Conservation (phyloP, 164 flowering plant species). For the Sextonia rubra region DNA sequence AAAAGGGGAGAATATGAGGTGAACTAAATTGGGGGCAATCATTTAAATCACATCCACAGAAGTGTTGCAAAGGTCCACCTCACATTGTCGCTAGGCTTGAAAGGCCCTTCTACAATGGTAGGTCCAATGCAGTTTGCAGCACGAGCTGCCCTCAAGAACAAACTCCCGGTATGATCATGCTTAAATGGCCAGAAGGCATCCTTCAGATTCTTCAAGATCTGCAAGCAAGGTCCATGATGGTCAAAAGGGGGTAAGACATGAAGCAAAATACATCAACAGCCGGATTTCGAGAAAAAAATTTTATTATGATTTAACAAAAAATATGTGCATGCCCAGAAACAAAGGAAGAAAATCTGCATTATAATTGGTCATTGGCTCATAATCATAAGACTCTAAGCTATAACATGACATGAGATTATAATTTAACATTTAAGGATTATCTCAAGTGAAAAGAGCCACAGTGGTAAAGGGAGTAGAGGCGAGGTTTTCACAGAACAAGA, state of each 20-base stretch:
- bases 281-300: too few species aligned
- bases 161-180: conserved; percentile 43
- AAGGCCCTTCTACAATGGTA: conserved; percentile 34
- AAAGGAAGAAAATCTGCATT: not conserved
- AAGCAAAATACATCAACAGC: too few species aligned
- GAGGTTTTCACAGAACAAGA: too few species aligned
- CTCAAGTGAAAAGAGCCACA: not conserved
- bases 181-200: conserved; percentile 85
- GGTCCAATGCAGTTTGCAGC: conserved; percentile 60
- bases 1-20: not conserved
- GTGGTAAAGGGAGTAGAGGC: too few species aligned
- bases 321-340: not conserved
- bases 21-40: conserved; percentile 1
- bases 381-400: not conserved
- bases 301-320: too few species aligned
- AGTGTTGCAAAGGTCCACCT: not conserved
- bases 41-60: not conserved
- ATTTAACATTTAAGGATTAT: not conserved
- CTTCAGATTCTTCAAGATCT: conserved; percentile 68
- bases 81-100: conserved; percentile 10
- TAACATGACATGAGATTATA: not conserved
- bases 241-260: too few species aligned
- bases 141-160: conserved; percentile 68
- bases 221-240: conserved; percentile 13
- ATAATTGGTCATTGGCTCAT: not conserved